Evolutionary conservation across 163 green algal species (phyloP), one percentile per base, ranked within the genome.

Genomic region (Scenedesmus sp.): DNA sequence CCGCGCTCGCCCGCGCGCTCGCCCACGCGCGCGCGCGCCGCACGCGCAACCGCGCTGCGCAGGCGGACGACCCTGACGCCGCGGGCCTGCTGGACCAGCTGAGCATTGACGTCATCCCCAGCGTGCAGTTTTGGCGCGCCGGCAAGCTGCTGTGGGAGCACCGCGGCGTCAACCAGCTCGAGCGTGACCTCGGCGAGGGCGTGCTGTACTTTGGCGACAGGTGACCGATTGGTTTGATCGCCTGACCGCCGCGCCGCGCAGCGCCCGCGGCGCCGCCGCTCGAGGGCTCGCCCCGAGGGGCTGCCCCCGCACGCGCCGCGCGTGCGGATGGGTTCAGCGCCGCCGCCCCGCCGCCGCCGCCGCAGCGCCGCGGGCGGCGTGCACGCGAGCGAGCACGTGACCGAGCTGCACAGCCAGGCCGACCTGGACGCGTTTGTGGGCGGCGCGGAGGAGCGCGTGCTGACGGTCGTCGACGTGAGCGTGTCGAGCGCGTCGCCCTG

Each of bases 61-160:
- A 81, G 74, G 74, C 75, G 36, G 89, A 93, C 53, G 83, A 58
- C 2, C 39, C 85, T 9, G 84, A 91, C 18, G 86, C 75, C 6
- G 58, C 84, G 4, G 65, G 65, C 14, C 70, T 95, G 20, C 86
- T 86, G 31, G 84, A 93, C 29, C 29, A 75, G n/a, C 79, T 96
- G 63, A 83, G 84, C 2, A 82, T 96, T 7, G 84, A 93, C 14
- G 85, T 92, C 29, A 74, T 97, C 34, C 92, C 92, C 11, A 95
- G 89, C 4, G 50, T 97, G 34, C 92, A 96, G 85, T 96, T 96
- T 58, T 97, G 89, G 78, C 65, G 79, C 28, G 45, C 85, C 17
- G 86, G 84, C 53, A 78, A 92, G 69, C 75, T 90, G 83, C 66
- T 97, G 51, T 96, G 92, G 92, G 87, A 97, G 85, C 91, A 97